Evolutionary conservation across 306 rosid species (phyloP), one percentile per base, ranked within the genome.

Genomic region (Corylus heterophylla): DNA sequence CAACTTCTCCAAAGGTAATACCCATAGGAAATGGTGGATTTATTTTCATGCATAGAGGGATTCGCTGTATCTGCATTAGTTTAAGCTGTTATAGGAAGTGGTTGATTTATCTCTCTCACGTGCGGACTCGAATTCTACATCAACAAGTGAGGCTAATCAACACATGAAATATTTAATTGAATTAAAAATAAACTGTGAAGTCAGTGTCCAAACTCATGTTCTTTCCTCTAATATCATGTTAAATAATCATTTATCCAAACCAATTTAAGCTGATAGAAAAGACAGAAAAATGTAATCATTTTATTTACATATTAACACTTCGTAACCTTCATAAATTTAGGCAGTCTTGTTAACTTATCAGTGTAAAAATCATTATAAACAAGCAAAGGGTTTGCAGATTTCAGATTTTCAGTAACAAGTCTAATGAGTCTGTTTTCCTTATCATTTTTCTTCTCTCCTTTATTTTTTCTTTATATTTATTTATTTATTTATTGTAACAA

Each of bases 1-100:
- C 74, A 88, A 88, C 85, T 88, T 86, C 78, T 88, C 91, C n/a
- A 85, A 88, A 83, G 89, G 91, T 88, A 78, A 10, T 39, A 31
- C 12, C 51, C 8, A 42, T 8, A 2, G 2, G 2, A 22, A 22
- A 22, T 22, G 25, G 25, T 22, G 25, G 25, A 22, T 22, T 22
- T 22, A 22, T 22, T 22, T 18, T 37, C 13, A 67, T n/a, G 22
- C 72, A 42, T 42, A 2, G 29, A 67, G 0, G 0, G 27, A 4
- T 9, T 3, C 10, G 7, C 18, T 10, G 71, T 20, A 31, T 64
- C 2, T 37, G 71, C 48, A 31, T 64, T 14, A 64, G 71, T 3
- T 17, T 64, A 13, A 42, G 7, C 45, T 6, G 1, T 22, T 0
- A 42, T 42, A 42, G 45, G 2, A 49, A 49, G 14, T 49, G 52